Evolutionary conservation across 2,329 filamentous ascomycete species (phyloP), one percentile per base, ranked within the genome.

Genomic region (Cytospora chrysosperma): DNA sequence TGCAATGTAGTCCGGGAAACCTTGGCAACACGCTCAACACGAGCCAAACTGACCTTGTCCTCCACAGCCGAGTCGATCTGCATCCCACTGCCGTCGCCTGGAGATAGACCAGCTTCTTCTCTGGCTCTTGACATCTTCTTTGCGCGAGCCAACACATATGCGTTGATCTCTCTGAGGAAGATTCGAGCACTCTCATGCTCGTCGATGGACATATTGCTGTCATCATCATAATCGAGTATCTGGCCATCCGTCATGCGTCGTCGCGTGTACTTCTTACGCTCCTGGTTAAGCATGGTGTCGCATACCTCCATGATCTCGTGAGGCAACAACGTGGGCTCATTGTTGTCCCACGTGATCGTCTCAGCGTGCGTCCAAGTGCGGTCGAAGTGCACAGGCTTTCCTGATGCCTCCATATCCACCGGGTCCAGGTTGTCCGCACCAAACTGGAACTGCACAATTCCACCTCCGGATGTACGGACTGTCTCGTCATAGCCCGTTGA

Each of bases 361-460:
- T 92, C 84, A 6, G 85, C 81, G 72, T 98, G 94, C 21, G 87
- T 92, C 82, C 92, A 98, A 0, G 94, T 97, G 54, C 94, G 88
- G 59, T 91, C 87, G 72, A 98, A 97, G 72, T 97, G 86, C 57
- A 99, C 95, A 5, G 95, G 95, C 70, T 91, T 92, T 9, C 92
- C 94, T 67, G 90, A 89, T 51, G 93, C 95, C 75, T 99, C 95
- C 94, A 99, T 99, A 73, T 98, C 93, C 24, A 97, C 90, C 1
- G 95, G 95, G 74, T 99, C 95, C 34, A 99, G 82, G 67, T 94
- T 93, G 72, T 99, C 95, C 34, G 95, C 95, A 74, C 95, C 95
- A 71, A 96, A 99, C 72, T 97, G 93, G 78, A 99, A 98, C 74
- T 99, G 95, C 2, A 99, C 93, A 65, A 99, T 90, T 34, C 88